Evolutionary conservation across 306 rosid species (phyloP).

Genomic region (Lathyrus aphaca): DNA sequence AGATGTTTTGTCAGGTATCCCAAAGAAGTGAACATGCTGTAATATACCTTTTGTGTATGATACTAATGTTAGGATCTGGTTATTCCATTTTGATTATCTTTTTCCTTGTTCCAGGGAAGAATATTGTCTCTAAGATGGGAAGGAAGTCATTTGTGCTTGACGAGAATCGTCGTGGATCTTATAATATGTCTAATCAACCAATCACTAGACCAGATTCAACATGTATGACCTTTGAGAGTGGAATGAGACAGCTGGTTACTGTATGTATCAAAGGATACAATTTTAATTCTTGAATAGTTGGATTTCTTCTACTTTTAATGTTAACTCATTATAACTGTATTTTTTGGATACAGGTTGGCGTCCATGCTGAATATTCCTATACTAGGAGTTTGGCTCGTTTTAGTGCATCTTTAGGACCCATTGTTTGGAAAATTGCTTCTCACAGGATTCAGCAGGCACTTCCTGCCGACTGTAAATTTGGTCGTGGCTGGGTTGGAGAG

Average conservation of each 20-base stretch:
- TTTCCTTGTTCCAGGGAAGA: slow-evolving; percentile 63
- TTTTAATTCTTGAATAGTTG: slow-evolving; percentile 31
- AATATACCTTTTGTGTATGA: slow-evolving; percentile 2
- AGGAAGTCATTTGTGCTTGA: slow-evolving; percentile 67
- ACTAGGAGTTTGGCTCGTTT: slow-evolving; percentile 97
- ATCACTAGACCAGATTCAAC: slow-evolving; percentile 68
- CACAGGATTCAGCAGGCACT: slow-evolving; percentile 81
- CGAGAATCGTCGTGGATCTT: slow-evolving; percentile 79
- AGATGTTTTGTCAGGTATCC: slow-evolving; percentile 75
- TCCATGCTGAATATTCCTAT: slow-evolving; percentile 91
- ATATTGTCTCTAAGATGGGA: slow-evolving; percentile 67
- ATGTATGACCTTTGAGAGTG: slow-evolving; percentile 79
- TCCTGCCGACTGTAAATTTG: slow-evolving; percentile 80
- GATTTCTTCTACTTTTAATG: slow-evolving; percentile 18
- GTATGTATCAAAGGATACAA: slow-evolving; percentile 55
- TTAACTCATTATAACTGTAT: slow-evolving; percentile 22
- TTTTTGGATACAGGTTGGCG: slow-evolving; percentile 72
- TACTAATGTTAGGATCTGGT: slow-evolving; percentile 6
- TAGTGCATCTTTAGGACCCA: slow-evolving; percentile 85
- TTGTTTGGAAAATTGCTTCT: slow-evolving; percentile 94
- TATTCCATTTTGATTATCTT: slow-evolving; percentile 40
- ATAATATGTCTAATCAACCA: slow-evolving; percentile 63
- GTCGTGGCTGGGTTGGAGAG: slow-evolving; percentile 99
- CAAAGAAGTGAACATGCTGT: slow-evolving; percentile 16
- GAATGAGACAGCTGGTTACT: slow-evolving; percentile 86